Evolutionary conservation across 2,329 filamentous ascomycete species (phyloP), one percentile per base, ranked within the genome.

Genomic region (Ophiostoma sp.): DNA sequence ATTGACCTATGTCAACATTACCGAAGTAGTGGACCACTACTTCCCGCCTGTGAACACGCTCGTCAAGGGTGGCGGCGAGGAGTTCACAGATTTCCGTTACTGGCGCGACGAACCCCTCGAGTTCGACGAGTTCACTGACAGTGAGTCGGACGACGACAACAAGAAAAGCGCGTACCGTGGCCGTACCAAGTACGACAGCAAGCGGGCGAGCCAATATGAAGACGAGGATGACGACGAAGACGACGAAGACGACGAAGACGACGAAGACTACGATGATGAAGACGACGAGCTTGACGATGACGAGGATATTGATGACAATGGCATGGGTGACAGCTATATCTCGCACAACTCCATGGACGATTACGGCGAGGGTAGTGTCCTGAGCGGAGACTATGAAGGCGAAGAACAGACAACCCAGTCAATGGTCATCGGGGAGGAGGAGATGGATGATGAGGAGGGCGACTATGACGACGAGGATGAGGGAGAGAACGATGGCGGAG

Each of bases 71-170:
- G 94, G 93, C 27, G 94, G 93, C 12, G 95, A 98, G 76, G 90
- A 96, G 69, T 99, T 91, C 75, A 99, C 95, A 0, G 95, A 99
- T 76, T 99, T 99, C 79, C 94, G 88, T 69, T 99, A 96, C 79
- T 99, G 95, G 95, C 85, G 96, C 71, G 90, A 96, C 71, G 84
- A 85, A 64, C 92, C 93, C 2, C 83, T 94, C 16, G 92, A 96
- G 66, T 79, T 97, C 40, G 91, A 93, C 58, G 91, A 97, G 67
- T 98, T 98, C 74, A 93, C 91, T 0, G 90, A 90, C 66, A 96
- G 90, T 62, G 93, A 95, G 70, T 87, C 83, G 44, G 85, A 84
- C 1, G 84, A 82, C 6, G 82, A 83, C 55, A 64, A 44, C 16
- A 42, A 44, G 18, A 68, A 44, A 27, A n/a, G 18, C 18, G 58